A percentile compares a stretch with the other conserved stretches of the same genome.
Evolutionary conservation across 495 filamentous ascomycete species (phyloP).

Genomic region (Annulohypoxylon maeteangense): DNA sequence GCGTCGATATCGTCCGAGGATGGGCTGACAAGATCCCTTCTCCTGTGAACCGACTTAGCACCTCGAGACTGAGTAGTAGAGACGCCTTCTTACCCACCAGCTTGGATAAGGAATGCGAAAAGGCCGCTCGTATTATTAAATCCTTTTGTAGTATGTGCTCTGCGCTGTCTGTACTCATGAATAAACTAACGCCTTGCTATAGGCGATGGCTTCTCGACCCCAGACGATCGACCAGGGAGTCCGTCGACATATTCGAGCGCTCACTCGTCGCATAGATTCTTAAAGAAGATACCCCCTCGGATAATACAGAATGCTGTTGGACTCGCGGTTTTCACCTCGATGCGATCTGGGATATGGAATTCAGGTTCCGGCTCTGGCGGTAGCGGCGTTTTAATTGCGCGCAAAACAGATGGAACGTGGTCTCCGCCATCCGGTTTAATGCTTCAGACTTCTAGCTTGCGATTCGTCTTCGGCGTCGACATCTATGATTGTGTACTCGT

Average conservation of each 20-base stretch:
- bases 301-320: conserved; percentile 88
- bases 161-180: conserved; percentile 11
- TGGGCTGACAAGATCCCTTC: conserved; percentile 59
- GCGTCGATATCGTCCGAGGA: conserved; percentile 57
- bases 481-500: conserved; percentile 94
- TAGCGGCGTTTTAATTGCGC: conserved; percentile 81
- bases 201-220: conserved; percentile 61
- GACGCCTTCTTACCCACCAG: conserved; percentile 85
- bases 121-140: conserved; percentile 83
- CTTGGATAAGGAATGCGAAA: conserved; percentile 85
- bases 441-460: conserved; percentile 84
- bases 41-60: conserved; percentile 50
- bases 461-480: conserved; percentile 90
- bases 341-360: conserved; percentile 91
- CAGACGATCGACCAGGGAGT: conserved; percentile 49
- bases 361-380: conserved; percentile 89
- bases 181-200: conserved; percentile 21
- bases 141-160: conserved; percentile 75
- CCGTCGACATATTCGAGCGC: conserved; percentile 46
- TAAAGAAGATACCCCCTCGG: conserved; percentile 84
- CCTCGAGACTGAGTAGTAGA: conserved; percentile 48
- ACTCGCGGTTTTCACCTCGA: conserved; percentile 89
- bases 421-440: conserved; percentile 88
- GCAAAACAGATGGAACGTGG: conserved; percentile 86
- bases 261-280: conserved; percentile 57